Conservation (phyloP, 2,329 filamentous ascomycete genomes). For the Taxawa tesnikishii region DNA sequence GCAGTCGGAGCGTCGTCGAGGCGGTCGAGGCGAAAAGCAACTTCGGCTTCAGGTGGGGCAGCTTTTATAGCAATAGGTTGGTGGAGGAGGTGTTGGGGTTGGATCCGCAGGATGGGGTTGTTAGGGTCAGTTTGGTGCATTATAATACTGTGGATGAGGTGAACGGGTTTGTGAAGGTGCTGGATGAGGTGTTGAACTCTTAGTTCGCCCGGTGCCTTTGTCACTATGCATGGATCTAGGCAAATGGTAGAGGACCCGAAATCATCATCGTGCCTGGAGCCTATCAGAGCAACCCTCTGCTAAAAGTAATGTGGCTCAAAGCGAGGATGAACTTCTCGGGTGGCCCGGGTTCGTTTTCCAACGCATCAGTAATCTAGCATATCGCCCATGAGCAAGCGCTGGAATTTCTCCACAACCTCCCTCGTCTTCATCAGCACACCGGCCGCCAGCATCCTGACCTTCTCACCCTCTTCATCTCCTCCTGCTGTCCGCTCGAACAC, state of each 20-base stretch:
- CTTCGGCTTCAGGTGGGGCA: conserved; percentile 54
- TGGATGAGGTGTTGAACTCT: conserved; percentile 33
- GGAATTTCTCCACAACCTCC: conserved; percentile 73
- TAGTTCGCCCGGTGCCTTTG: no score
- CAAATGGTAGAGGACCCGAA: no score
- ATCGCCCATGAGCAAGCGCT: conserved; percentile 63
- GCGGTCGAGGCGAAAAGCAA: conserved; percentile 45
- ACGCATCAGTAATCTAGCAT: conserved; percentile 27
- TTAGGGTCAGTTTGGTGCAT: conserved; percentile 60
- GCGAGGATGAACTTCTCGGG: no score
- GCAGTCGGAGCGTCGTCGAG: conserved; percentile 47
- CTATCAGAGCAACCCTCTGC: no score
- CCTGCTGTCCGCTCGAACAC: conserved; percentile 49
- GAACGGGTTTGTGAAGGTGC: conserved; percentile 35
- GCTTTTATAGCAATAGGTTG: conserved; percentile 56
- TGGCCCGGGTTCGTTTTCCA: no score
- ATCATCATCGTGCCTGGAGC: no score
- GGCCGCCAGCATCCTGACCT: conserved; percentile 66
- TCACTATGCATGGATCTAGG: no score
- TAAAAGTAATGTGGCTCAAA: no score
- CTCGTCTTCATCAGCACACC: conserved; percentile 64
- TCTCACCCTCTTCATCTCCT: conserved; percentile 54
- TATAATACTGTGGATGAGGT: conserved; percentile 60
- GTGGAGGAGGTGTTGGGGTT: conserved; percentile 44
- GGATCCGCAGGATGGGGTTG: conserved; percentile 48